Evolutionary conservation across 441 rosid genomes (phyloP).

Genomic region (Monsonia emarginata): DNA sequence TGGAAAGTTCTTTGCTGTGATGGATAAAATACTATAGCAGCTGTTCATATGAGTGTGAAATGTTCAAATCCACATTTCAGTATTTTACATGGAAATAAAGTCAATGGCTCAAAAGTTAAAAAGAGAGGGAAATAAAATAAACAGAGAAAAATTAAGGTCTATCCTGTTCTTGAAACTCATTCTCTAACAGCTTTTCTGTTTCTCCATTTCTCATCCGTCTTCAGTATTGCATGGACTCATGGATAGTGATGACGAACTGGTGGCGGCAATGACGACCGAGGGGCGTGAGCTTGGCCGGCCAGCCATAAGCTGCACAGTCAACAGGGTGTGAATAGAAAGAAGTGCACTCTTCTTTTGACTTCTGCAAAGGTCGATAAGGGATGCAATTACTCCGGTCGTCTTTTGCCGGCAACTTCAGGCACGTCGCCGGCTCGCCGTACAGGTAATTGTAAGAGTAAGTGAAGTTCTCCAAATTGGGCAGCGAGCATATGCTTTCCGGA

Average conservation of each 20-base stretch:
- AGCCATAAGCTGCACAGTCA: constrained; percentile 40
- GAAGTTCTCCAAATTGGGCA: constrained; percentile 64
- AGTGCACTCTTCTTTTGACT: constrained; percentile 44
- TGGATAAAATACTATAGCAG: no score
- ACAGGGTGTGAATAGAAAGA: constrained; percentile 45
- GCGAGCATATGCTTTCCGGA: constrained; percentile 46
- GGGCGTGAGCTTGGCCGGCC: constrained; percentile 11
- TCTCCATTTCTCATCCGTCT: neutral
- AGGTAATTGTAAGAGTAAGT: constrained; percentile 65
- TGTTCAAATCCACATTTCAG: neutral
- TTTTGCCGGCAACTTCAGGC: constrained; percentile 38
- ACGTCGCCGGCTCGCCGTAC: constrained; percentile 41
- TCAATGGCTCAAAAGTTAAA: neutral
- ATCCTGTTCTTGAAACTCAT: neutral
- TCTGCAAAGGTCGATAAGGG: constrained; percentile 44
- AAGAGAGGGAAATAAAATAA: neutral
- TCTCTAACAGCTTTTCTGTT: neutral
- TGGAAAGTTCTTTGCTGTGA: no score
- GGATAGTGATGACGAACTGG: neutral
- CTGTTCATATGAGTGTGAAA: neutral
- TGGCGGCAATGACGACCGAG: neutral
- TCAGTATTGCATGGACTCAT: neutral
- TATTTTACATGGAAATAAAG: neutral
- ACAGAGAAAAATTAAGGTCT: neutral
- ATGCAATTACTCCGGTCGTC: constrained; percentile 58